These are phyloP conservation scores for Brassica juncea DNA, from an alignment of 345 rosid genomes.

Conservation along the genomic window DNA sequence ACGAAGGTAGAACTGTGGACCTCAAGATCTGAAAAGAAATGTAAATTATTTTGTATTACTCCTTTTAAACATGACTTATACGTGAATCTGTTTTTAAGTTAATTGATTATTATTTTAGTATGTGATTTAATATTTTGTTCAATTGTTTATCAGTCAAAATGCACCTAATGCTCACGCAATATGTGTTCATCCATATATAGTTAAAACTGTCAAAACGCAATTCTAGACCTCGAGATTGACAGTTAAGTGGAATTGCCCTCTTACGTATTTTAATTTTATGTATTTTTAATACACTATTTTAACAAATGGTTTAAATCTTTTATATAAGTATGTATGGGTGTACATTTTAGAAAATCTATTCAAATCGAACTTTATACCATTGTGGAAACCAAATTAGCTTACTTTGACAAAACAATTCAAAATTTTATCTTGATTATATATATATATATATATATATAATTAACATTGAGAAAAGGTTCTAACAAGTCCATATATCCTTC, in stretches of 20 bases:
- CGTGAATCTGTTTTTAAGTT: slow-evolving; percentile 28
- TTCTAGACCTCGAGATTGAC: slow-evolving; percentile 27
- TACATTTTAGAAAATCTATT: neutral
- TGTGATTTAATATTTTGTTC: neutral
- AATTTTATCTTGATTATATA: neutral
- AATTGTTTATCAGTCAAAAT: slow-evolving; percentile 24
- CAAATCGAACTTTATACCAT: neutral
- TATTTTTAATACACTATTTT: neutral
- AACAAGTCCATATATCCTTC: neutral
- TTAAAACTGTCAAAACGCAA: slow-evolving; percentile 24
- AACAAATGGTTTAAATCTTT: neutral
- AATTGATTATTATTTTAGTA: neutral
- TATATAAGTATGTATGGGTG: neutral
- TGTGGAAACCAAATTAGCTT: neutral
- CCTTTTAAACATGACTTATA: slow-evolving; percentile 34
- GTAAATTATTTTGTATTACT: slow-evolving; percentile 32
- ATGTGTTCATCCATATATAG: slow-evolving; percentile 10
- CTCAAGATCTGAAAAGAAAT: slow-evolving; percentile 41
- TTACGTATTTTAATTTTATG: neutral
- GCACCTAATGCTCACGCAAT: slow-evolving; percentile 25
- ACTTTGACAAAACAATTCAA: neutral
- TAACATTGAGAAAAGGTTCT: neutral
- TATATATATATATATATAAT: neutral
- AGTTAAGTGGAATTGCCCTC: slow-evolving; percentile 10
- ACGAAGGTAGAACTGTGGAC: slow-evolving; percentile 42